These are phyloP conservation scores for Cryptomeria japonica DNA, from an alignment of 75 land plant genomes.

Conservation along the genomic window DNA sequence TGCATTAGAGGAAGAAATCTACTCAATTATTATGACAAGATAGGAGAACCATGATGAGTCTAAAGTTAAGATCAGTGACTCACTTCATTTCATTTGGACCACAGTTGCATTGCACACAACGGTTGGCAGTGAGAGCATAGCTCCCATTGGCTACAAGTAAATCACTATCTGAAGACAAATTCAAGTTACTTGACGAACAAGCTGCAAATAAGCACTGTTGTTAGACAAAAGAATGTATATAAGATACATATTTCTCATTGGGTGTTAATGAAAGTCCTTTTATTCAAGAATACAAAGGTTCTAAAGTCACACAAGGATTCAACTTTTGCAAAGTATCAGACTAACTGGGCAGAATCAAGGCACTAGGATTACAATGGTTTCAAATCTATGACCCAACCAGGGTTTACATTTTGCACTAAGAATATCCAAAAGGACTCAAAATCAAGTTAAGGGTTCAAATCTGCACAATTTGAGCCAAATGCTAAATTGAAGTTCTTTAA, in stretches of 20 bases:
- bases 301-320: not conserved
- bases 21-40: not conserved
- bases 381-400: not conserved
- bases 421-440: not conserved
- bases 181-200: slow-evolving; percentile 60
- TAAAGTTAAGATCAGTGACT: slow-evolving; percentile 4
- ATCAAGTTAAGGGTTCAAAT: not conserved
- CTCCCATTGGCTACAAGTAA: slow-evolving; percentile 76
- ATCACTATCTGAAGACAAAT: slow-evolving; percentile 46
- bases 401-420: not conserved
- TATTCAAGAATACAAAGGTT: not conserved
- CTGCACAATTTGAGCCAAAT: not conserved
- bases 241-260: not conserved
- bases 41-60: not conserved
- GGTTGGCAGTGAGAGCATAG: slow-evolving; percentile 71
- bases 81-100: slow-evolving; percentile 67
- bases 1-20: slow-evolving; percentile 5
- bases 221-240: not conserved
- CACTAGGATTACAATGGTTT: not conserved
- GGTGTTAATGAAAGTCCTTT: not conserved
- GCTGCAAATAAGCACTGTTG: slow-evolving; percentile 32
- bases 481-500: not conserved
- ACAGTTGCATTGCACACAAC: slow-evolving; percentile 86
- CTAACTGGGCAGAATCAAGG: not conserved
- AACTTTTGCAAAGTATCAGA: not conserved